Conservation (phyloP, 805 yeast genomes). For the Schwanniomyces yamadae region DNA sequence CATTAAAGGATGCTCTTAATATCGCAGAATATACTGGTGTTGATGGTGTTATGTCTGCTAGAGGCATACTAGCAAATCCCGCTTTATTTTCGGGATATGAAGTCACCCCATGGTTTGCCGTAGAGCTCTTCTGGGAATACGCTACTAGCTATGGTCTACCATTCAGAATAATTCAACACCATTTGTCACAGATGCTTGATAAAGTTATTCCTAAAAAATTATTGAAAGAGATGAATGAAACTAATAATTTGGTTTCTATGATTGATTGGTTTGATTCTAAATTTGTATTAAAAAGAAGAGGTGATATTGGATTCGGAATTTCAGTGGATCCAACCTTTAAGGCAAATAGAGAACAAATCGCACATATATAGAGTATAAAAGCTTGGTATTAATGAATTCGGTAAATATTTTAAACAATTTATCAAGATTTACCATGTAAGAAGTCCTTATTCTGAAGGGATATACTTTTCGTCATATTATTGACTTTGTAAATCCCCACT, state of each 20-base stretch:
- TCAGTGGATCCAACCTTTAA: constrained; percentile 36
- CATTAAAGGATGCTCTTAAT: constrained; percentile 56
- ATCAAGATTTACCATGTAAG: constrained; percentile 13
- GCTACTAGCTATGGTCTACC: constrained; percentile 82
- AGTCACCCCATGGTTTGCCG: constrained; percentile 85
- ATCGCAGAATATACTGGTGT: constrained; percentile 70
- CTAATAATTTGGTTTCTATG: constrained; percentile 57
- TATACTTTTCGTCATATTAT: constrained; percentile 86
- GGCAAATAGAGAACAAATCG: constrained; percentile 5
- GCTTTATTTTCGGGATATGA: constrained; percentile 76
- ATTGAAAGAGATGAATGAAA: constrained; percentile 59
- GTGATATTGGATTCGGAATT: constrained; percentile 69
- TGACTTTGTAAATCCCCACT: constrained; percentile 92
- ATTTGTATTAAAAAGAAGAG: constrained; percentile 64
- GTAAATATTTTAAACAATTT: too few relatives aligned
- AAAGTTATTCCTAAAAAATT: constrained; percentile 35
- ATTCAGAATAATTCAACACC: constrained; percentile 82
- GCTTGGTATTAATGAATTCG: too few relatives aligned
- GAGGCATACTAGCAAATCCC: constrained; percentile 86
- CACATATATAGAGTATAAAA: constrained; percentile 9
- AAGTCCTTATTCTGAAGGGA: constrained; percentile 67
- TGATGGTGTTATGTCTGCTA: constrained; percentile 94
- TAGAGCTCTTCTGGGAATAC: constrained; percentile 80
- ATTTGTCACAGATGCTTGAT: constrained; percentile 82
- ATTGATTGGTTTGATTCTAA: constrained; percentile 79